Evolutionary conservation across 73 alveolate genomes (phyloP).

Genomic region (Paramecium octaurelia): DNA sequence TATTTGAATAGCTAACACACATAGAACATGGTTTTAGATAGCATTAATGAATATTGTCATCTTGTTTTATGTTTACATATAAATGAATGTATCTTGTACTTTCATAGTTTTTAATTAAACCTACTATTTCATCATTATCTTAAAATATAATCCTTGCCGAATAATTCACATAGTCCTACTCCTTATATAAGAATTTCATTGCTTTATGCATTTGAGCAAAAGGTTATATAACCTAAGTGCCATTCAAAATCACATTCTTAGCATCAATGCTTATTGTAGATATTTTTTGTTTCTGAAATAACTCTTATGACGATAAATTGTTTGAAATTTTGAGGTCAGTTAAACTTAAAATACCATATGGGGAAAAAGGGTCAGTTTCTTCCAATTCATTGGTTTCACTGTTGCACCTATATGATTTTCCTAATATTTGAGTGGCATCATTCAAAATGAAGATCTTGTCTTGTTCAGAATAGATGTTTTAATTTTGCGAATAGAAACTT

Average conservation of each 20-base stretch:
- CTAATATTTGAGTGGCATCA: constrained; percentile 23
- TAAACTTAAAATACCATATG: constrained; percentile 34
- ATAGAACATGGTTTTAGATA: neutral
- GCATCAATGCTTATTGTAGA: neutral
- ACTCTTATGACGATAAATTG: neutral
- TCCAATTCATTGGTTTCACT: neutral
- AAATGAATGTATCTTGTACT: neutral
- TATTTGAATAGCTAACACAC: constrained; percentile 7
- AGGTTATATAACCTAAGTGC: neutral
- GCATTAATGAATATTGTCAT: neutral
- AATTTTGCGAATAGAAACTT: neutral
- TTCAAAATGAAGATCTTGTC: neutral
- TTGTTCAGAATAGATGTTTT: neutral
- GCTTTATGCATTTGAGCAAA: constrained; percentile 43
- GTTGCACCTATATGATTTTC: neutral
- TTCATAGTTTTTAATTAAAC: neutral
- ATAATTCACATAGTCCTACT: neutral
- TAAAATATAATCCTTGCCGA: neutral
- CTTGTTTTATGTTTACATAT: neutral
- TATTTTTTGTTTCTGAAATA: neutral
- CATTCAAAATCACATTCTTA: neutral
- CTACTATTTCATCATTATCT: constrained; percentile 17
- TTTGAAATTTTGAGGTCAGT: neutral
- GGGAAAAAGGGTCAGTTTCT: constrained; percentile 37
- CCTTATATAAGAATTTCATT: constrained; percentile 41